Conservation (phyloP, 345 rosid species). For the Euclidium syriacum region DNA sequence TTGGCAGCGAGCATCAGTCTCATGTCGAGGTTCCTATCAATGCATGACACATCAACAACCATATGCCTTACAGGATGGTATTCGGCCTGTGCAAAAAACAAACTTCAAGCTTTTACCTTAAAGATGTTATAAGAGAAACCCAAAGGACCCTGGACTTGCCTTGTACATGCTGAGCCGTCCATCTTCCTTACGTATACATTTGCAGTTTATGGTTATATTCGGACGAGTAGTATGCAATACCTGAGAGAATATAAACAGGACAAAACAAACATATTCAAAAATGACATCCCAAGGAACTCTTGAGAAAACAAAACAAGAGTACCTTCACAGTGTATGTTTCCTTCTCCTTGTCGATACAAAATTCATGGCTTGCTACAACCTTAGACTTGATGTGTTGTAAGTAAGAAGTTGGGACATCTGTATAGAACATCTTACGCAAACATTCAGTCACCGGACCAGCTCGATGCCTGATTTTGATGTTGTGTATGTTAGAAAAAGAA, state of each 20-base stretch:
- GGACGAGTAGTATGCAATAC: constrained; percentile 31
- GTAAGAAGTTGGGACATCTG: constrained; percentile 39
- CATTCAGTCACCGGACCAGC: constrained; percentile 26
- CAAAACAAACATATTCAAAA: background rate
- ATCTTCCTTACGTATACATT: constrained; percentile 42
- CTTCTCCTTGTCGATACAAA: constrained; percentile 32
- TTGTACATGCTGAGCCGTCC: constrained; percentile 39
- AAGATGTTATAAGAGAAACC: background rate
- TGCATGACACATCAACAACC: constrained; percentile 52
- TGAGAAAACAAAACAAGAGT: constrained; percentile 21
- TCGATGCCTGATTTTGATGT: background rate
- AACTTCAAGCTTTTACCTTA: background rate
- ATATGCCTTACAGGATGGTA: constrained; percentile 42
- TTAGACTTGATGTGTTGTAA: constrained; percentile 25
- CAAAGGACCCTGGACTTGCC: constrained; percentile 44
- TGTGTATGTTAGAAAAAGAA: background rate
- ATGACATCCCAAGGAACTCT: constrained; percentile 11
- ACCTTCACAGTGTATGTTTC: constrained; percentile 48
- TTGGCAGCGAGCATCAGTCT: constrained; percentile 51
- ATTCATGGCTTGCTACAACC: constrained; percentile 36
- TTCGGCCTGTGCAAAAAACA: constrained; percentile 38
- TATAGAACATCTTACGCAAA: constrained; percentile 26
- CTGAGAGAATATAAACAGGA: constrained; percentile 25
- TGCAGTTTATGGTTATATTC: constrained; percentile 41
- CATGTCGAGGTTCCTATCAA: constrained; percentile 49